These are phyloP conservation scores for Trichaptum fuscoviolaceum DNA, from an alignment of 768 basidiomycete genomes.

Conservation along the genomic window DNA sequence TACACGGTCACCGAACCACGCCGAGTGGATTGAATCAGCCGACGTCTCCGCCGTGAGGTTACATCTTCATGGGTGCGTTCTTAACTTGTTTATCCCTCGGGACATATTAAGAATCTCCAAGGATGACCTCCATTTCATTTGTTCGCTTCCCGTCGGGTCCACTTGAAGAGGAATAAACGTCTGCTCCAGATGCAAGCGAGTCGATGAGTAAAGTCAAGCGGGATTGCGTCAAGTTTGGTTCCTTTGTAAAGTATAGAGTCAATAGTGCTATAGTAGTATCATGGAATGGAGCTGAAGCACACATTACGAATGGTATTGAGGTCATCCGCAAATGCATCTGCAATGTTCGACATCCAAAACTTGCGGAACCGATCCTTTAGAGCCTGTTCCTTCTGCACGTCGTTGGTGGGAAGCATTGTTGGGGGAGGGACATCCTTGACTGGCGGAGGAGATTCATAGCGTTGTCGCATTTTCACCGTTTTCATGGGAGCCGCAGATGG, in stretches of 20 bases:
- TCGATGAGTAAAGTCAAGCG: slow-evolving; percentile 74
- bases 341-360: slow-evolving; percentile 84
- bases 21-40: neutral
- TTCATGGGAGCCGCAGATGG: neutral
- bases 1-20: neutral
- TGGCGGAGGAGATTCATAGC: neutral
- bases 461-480: neutral
- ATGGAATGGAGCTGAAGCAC: slow-evolving; percentile 15
- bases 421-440: slow-evolving; percentile 20
- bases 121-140: slow-evolving; percentile 75
- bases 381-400: slow-evolving; percentile 39
- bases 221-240: slow-evolving; percentile 65
- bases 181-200: slow-evolving; percentile 73
- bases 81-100: neutral
- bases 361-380: slow-evolving; percentile 68
- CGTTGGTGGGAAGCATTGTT: slow-evolving; percentile 21
- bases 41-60: neutral
- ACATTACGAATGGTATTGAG: slow-evolving; percentile 83
- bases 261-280: neutral
- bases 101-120: slow-evolving; percentile 27
- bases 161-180: slow-evolving; percentile 53
- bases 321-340: slow-evolving; percentile 78
- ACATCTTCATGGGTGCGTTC: neutral
- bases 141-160: slow-evolving; percentile 24
- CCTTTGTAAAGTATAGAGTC: slow-evolving; percentile 26